A percentile compares a stretch with the other conserved stretches of the same genome.
Evolutionary conservation across 805 yeast genomes (phyloP).

Genomic region (Candida sakaeoensis): DNA sequence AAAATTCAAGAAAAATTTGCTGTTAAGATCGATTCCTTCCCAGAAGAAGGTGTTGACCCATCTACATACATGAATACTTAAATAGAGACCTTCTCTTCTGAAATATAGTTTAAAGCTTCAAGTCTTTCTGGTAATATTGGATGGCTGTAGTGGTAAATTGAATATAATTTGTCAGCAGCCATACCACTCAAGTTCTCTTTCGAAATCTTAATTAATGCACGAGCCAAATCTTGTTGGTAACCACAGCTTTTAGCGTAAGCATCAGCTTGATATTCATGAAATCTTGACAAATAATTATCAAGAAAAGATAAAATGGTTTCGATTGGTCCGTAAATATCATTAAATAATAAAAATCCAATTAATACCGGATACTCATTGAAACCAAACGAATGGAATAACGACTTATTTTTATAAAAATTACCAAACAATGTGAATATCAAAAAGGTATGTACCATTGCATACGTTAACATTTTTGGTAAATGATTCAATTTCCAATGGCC

Average conservation of each 20-base stretch:
- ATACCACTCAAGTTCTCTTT: constrained; percentile 80
- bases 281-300: constrained; percentile 72
- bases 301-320: constrained; percentile 65
- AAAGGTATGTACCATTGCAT: constrained; percentile 62
- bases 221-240: constrained; percentile 61
- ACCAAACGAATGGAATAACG: constrained; percentile 77
- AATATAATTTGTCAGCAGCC: constrained; percentile 86
- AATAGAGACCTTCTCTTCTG: constrained; percentile 29
- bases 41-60: constrained; percentile 97
- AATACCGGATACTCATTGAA: constrained; percentile 69
- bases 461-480: constrained; percentile 67
- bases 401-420: constrained; percentile 72
- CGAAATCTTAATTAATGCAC: constrained; percentile 70
- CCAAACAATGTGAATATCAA: constrained; percentile 70
- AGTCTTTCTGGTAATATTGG: constrained; percentile 91
- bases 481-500: constrained; percentile 97
- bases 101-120: constrained; percentile 57
- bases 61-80: constrained; percentile 95
- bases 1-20: constrained; percentile 97
- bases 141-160: constrained; percentile 86
- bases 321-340: constrained; percentile 74
- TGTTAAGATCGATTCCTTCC: constrained; percentile 91
- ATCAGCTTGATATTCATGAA: constrained; percentile 93
- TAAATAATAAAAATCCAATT: constrained; percentile 77
- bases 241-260: constrained; percentile 76